A percentile compares a stretch with the other conserved stretches of the same genome.
Evolutionary conservation across 768 basidiomycete genomes (phyloP).

Genomic region (Nidularia pulvinata): DNA sequence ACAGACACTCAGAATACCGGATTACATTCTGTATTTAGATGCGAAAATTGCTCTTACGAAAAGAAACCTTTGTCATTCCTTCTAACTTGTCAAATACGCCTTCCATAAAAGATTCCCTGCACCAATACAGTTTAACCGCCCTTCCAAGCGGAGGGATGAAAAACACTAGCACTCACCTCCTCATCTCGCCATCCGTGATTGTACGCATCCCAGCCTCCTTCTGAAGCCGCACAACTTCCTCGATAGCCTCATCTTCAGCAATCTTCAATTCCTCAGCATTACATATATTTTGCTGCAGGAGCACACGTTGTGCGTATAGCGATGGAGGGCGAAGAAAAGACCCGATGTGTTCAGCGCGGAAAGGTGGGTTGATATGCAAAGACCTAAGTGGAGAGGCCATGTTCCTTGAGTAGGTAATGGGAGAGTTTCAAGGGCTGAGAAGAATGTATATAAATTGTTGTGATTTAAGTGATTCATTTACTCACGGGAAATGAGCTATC

Average conservation of each 20-base stretch:
- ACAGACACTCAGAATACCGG: neutral
- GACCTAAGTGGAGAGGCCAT: too few species aligned
- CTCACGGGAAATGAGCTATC: too few species aligned
- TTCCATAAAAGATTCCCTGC: slow-evolving; percentile 59
- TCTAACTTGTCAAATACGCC: slow-evolving; percentile 69
- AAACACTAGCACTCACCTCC: slow-evolving; percentile 19
- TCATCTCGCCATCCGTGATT: slow-evolving; percentile 65
- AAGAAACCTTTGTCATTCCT: too few species aligned
- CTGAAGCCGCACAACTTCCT: slow-evolving; percentile 52
- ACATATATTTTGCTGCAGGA: slow-evolving; percentile 38
- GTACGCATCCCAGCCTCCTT: slow-evolving; percentile 52
- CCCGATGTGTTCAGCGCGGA: slow-evolving; percentile 60
- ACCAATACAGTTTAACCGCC: neutral
- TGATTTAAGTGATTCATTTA: too few species aligned
- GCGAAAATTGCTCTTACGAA: too few species aligned
- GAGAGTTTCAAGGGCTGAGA: too few species aligned
- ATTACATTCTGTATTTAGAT: slow-evolving; percentile 36
- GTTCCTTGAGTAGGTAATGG: too few species aligned
- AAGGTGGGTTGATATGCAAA: slow-evolving; percentile 35
- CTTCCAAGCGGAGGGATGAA: neutral
- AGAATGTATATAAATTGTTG: too few species aligned
- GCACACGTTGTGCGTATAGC: slow-evolving; percentile 45
- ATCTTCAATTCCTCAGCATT: slow-evolving; percentile 39
- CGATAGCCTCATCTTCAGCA: slow-evolving; percentile 54
- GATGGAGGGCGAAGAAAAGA: slow-evolving; percentile 54